Percentiles rank a stretch among this genome's conserved stretches.
Evolutionary conservation across 495 filamentous ascomycete species (phyloP).

Genomic region (Eremomyces bilateralis): DNA sequence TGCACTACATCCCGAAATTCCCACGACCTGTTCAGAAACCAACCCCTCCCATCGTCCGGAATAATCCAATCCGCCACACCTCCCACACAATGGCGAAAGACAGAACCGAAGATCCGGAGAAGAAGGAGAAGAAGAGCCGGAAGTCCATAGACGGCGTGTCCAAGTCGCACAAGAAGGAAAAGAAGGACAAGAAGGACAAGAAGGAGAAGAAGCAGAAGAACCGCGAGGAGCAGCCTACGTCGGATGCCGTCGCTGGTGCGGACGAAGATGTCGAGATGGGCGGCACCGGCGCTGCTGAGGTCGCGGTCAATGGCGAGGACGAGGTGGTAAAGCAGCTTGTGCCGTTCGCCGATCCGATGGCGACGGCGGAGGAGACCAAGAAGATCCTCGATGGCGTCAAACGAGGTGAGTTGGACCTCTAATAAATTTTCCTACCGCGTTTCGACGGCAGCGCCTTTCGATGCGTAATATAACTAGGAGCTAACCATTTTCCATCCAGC

Average conservation of each 20-base stretch:
- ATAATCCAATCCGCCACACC: too few relatives aligned
- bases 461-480: background rate
- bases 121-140: constrained; percentile 36
- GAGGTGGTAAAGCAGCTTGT: constrained; percentile 32
- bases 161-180: too few relatives aligned
- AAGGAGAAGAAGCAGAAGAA: constrained; percentile 40
- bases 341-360: constrained; percentile 81
- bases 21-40: too few relatives aligned
- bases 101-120: constrained; percentile 13
- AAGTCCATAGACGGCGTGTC: too few relatives aligned
- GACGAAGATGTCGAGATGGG: constrained; percentile 7
- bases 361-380: constrained; percentile 76
- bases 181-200: constrained; percentile 47
- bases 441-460: background rate
- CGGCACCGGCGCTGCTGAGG: background rate
- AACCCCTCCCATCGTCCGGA: too few relatives aligned
- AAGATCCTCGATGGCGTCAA: constrained; percentile 84
- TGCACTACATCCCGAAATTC: too few relatives aligned
- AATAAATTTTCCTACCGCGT: too few relatives aligned
- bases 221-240: constrained; percentile 30
- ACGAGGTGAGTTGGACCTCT: constrained; percentile 52
- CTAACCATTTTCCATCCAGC: background rate
- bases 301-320: constrained; percentile 10
- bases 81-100: too few relatives aligned
- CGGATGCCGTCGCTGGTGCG: constrained; percentile 3